Base-by-base conservation (phyloP, 305 asterid species). In the Rubia tinctorum region DNA sequence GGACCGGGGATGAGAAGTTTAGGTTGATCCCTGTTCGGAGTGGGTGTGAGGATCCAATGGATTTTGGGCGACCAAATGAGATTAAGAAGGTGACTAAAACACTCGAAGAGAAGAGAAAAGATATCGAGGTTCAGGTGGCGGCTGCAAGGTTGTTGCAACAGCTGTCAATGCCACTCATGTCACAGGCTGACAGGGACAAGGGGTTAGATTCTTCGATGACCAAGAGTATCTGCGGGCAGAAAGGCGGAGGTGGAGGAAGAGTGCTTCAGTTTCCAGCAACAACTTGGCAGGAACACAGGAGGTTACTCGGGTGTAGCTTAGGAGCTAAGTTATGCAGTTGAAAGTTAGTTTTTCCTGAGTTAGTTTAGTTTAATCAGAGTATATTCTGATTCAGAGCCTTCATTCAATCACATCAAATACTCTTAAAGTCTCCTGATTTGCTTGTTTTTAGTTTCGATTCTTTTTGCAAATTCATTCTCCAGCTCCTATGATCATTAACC, bases 81-180 rank as follows among this genome's bases (percentile, higher is more conserved):
- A 90, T 94, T 76, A 92, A 88, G 86, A 89, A 94, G 85, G 98
- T 88, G 10, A 69, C 85, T 56, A 92, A 92, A 88, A 90, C 98
- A 0, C 86, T 87, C 11, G 98, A 90, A 81, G 98, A 94, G 79
- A 88, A 95, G 72, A 88, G 98, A 87, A 90, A 88, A 82, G 97
- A 90, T 82, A 86, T 92, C 76, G 99, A 94, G 86, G 99, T 94
- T 66, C 89, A 90, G 67, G 99, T 94, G 68, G 95, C 98, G 25
- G 99, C 99, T 73, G 96, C 95, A 1, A 85, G 92, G 80, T 87
- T 94, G 80, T 75, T 94, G 86, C 99, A 94, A 85, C 96, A 90
- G 80, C 90, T 88, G 77, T 84, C 97, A 0, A 93, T 86, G 79
- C 77, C 87, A 34, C 82, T 84, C 73, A 70, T 77, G 17, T 71